Conservation (phyloP, 2,329 filamentous ascomycete genomes). For the Pseudogymnoascus sp. region DNA sequence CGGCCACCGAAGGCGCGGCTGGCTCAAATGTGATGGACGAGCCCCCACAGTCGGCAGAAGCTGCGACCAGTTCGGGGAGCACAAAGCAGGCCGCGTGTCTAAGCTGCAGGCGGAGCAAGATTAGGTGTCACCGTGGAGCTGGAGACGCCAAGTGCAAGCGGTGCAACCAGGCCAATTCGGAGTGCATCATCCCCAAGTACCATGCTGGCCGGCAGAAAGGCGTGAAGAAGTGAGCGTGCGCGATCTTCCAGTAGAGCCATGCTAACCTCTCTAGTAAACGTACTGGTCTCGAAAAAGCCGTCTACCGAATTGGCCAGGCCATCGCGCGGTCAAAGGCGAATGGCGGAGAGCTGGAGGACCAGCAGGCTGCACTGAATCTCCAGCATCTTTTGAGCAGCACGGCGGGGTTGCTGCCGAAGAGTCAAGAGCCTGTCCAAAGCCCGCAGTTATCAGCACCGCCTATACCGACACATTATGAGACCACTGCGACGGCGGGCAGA, state of each 20-base stretch:
- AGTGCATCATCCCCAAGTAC: conserved; percentile 64
- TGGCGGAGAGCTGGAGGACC: conserved; percentile 32
- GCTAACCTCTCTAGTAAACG: conserved; percentile 48
- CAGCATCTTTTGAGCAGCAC: conserved; percentile 42
- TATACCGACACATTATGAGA: not conserved
- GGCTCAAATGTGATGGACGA: not conserved
- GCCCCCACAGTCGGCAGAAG: not conserved
- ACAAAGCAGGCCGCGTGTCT: conserved; percentile 45
- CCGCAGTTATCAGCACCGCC: not conserved
- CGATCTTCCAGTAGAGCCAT: conserved; percentile 4
- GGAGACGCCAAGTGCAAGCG: conserved; percentile 48
- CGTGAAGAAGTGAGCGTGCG: conserved; percentile 58
- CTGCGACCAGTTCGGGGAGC: not conserved
- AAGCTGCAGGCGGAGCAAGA: conserved; percentile 58
- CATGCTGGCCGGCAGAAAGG: conserved; percentile 66
- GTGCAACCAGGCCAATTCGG: conserved; percentile 47
- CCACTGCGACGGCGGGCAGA: not conserved
- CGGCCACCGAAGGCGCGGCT: not conserved
- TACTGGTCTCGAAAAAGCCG: conserved; percentile 63
- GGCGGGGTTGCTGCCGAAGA: conserved; percentile 31
- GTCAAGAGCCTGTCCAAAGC: conserved; percentile 18
- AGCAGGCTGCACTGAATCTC: conserved; percentile 33
- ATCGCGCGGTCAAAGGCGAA: conserved; percentile 41
- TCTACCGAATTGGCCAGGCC: conserved; percentile 67
- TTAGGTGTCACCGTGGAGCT: conserved; percentile 52